A percentile compares a stretch with the other conserved stretches of the same genome.
phyloP scores from a whole-genome alignment of 2,329 filamentous ascomycete species.

The Thelonectria blattea region DNA sequence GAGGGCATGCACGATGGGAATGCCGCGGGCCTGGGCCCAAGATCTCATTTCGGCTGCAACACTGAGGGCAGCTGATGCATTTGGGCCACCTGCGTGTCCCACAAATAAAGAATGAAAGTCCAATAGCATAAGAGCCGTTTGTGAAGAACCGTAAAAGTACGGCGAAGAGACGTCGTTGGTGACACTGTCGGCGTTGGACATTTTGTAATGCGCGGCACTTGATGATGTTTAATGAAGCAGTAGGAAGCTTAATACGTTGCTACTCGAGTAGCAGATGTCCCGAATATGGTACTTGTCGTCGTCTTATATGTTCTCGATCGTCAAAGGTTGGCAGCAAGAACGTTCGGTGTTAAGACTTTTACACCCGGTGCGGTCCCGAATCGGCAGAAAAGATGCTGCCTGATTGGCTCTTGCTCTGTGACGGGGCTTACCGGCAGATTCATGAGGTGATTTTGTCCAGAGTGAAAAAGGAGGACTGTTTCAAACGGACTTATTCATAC shows the following conservation, averaged over 20 bases:
- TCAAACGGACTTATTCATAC: no score
- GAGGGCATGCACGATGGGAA: constrained; percentile 11
- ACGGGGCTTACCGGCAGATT: no score
- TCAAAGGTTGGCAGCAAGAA: not conserved
- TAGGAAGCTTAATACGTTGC: no score
- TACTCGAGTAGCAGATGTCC: not conserved
- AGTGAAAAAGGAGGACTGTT: no score
- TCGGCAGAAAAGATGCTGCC: not conserved
- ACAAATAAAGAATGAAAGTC: constrained; percentile 17
- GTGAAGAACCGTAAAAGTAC: not conserved
- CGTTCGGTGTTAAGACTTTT: constrained; percentile 11
- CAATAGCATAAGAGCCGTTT: constrained; percentile 12
- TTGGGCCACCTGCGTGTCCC: constrained; percentile 1
- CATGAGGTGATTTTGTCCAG: no score
- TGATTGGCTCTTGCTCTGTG: no score
- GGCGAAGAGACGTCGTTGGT: no score
- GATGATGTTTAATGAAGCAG: not conserved
- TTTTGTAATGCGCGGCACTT: not conserved
- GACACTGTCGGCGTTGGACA: no score
- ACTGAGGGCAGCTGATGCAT: not conserved
- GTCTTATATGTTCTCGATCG: not conserved
- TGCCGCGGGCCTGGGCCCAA: constrained; percentile 12
- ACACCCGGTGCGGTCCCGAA: constrained; percentile 3
- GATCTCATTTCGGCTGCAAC: constrained; percentile 11
- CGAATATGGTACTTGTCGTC: not conserved